Percentiles rank a stretch among this genome's conserved stretches.
phyloP scores from a whole-genome alignment of 352 stramenopile species.

The Phytophthora syringae region DNA sequence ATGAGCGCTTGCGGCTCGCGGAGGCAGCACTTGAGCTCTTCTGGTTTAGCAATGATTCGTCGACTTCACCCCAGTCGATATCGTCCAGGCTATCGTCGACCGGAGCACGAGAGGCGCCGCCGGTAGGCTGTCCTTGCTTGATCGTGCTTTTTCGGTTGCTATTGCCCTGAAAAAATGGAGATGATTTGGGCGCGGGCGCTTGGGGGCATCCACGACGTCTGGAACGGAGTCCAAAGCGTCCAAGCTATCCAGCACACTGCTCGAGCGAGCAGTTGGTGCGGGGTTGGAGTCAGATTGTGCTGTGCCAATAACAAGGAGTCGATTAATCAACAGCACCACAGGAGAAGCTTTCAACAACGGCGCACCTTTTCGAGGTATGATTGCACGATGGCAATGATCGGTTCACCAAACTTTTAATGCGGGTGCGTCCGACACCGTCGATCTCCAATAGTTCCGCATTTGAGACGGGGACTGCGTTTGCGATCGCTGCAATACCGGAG shows the following conservation, averaged over 20 bases:
- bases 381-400: slow-evolving; percentile 87
- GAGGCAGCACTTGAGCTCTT: slow-evolving; percentile 29
- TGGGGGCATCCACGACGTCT: slow-evolving; percentile 30
- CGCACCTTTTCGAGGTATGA: slow-evolving; percentile 76
- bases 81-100: slow-evolving; percentile 61
- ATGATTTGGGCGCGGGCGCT: slow-evolving; percentile 38
- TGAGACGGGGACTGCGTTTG: slow-evolving; percentile 76
- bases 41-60: slow-evolving; percentile 40
- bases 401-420: slow-evolving; percentile 87
- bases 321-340: background rate
- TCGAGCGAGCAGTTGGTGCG: slow-evolving; percentile 13
- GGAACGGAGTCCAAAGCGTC: slow-evolving; percentile 37
- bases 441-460: slow-evolving; percentile 83
- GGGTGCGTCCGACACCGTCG: slow-evolving; percentile 81
- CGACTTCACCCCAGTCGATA: slow-evolving; percentile 71
- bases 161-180: slow-evolving; percentile 60
- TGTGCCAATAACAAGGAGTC: slow-evolving; percentile 24
- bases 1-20: slow-evolving; percentile 30
- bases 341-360: background rate
- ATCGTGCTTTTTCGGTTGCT: slow-evolving; percentile 18
- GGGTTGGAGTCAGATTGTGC: slow-evolving; percentile 70
- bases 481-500: slow-evolving; percentile 79
- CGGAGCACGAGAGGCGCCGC: slow-evolving; percentile 7
- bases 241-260: slow-evolving; percentile 35
- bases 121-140: slow-evolving; percentile 10